A percentile compares a stretch with the other conserved stretches of the same genome.
Evolutionary conservation across 2,329 filamentous ascomycete species (phyloP).

Genomic region (Graphilbum sp.): DNA sequence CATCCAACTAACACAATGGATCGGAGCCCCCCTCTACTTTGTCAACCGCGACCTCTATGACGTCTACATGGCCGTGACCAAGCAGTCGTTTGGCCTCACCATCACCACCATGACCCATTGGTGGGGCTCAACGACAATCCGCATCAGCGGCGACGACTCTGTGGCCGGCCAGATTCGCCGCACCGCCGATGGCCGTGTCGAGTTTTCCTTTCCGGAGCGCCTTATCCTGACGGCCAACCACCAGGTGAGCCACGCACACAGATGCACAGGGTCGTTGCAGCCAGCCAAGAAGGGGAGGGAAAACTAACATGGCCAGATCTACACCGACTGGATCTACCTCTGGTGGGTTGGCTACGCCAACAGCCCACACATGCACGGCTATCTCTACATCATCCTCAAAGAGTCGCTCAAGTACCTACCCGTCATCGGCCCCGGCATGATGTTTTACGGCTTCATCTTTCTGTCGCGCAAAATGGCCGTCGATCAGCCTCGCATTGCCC

Average conservation of each 20-base stretch:
- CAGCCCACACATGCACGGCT: constrained; percentile 59
- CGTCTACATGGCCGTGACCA: constrained; percentile 74
- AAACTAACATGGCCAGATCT: constrained; percentile 40
- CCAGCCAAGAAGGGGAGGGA: no score
- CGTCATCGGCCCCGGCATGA: constrained; percentile 63
- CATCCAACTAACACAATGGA: constrained; percentile 54
- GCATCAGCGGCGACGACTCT: constrained; percentile 69
- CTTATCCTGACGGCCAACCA: constrained; percentile 78
- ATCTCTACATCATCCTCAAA: constrained; percentile 81
- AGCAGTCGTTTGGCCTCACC: constrained; percentile 65
- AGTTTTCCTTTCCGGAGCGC: constrained; percentile 67
- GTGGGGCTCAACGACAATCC: constrained; percentile 71
- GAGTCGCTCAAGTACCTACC: constrained; percentile 73
- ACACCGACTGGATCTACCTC: constrained; percentile 83
- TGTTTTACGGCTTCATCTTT: constrained; percentile 83
- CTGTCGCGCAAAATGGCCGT: constrained; percentile 78
- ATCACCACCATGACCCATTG: constrained; percentile 69
- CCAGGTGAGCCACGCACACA: constrained; percentile 31
- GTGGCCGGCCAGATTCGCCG: constrained; percentile 59
- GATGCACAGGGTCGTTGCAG: no score
- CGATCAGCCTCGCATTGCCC: constrained; percentile 59
- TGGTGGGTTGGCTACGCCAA: constrained; percentile 90
- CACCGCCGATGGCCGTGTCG: constrained; percentile 53
- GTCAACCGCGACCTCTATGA: constrained; percentile 66
- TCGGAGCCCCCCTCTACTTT: constrained; percentile 61